Conservation (phyloP, 75 land plant genomes). For the Larix kaempferi region DNA sequence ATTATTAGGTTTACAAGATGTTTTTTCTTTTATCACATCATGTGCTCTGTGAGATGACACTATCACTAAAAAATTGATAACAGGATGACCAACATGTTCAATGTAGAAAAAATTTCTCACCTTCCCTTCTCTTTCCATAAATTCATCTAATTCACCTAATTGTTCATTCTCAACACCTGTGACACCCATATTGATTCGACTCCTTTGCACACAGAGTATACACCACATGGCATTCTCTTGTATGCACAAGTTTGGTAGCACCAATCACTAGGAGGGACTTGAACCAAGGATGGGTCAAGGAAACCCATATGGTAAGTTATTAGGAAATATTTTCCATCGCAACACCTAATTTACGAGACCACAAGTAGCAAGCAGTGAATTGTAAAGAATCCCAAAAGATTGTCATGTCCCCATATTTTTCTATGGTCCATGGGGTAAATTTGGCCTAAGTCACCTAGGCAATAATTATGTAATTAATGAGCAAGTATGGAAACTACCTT, state of each 20-base stretch:
- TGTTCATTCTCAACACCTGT: slow-evolving; percentile 29
- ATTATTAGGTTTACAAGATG: not conserved
- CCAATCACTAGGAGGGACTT: slow-evolving; percentile 56
- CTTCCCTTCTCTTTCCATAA: not conserved
- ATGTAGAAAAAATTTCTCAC: not conserved
- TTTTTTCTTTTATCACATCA: not conserved
- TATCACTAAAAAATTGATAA: not conserved
- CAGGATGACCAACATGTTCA: not conserved
- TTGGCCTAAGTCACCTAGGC: too few relatives aligned
- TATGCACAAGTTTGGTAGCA: slow-evolving; percentile 50
- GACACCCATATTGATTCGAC: slow-evolving; percentile 65
- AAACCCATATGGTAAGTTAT: slow-evolving; percentile 65
- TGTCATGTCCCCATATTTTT: too few relatives aligned
- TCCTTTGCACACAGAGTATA: slow-evolving; percentile 41
- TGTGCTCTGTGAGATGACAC: not conserved
- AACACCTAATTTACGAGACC: slow-evolving; percentile 13
- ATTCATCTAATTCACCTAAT: not conserved
- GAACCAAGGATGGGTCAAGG: slow-evolving; percentile 62
- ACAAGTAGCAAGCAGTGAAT: too few relatives aligned
- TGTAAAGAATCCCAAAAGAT: too few relatives aligned
- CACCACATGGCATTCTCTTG: slow-evolving; percentile 36
- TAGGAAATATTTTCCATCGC: slow-evolving; percentile 68
- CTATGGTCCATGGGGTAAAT: too few relatives aligned
- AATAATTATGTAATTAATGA: too few relatives aligned
- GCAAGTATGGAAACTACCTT: too few relatives aligned